Evolutionary conservation across 352 stramenopile species (phyloP).

Genomic region (Pythium aristosporum): DNA sequence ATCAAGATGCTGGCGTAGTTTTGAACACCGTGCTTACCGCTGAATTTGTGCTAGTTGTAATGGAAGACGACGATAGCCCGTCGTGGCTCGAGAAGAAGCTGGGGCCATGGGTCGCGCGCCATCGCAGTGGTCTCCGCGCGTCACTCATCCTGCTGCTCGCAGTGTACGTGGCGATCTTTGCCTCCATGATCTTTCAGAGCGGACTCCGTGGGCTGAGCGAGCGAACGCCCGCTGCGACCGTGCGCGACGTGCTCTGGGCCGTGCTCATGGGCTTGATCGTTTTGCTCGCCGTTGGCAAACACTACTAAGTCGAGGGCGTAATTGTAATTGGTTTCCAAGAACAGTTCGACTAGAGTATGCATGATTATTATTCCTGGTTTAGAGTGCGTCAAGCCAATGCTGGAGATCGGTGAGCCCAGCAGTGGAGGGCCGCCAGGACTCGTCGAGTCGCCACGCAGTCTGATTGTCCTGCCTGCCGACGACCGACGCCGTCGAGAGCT

Average conservation of each 20-base stretch:
- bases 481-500: background rate
- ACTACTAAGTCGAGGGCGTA: slow-evolving; percentile 1
- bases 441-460: slow-evolving; percentile 17
- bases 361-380: background rate
- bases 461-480: background rate
- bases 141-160: slow-evolving; percentile 7
- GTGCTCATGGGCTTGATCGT: slow-evolving; percentile 22
- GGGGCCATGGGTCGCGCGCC: slow-evolving; percentile 19
- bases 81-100: slow-evolving; percentile 22
- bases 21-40: background rate
- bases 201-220: slow-evolving; percentile 19
- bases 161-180: slow-evolving; percentile 24
- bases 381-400: slow-evolving; percentile 26
- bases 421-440: slow-evolving; percentile 47
- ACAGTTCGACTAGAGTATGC: no score
- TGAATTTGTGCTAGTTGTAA: background rate
- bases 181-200: slow-evolving; percentile 11
- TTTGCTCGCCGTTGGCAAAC: slow-evolving; percentile 17
- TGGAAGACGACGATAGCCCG: slow-evolving; percentile 7
- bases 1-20: background rate
- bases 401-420: slow-evolving; percentile 41
- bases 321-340: background rate
- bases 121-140: slow-evolving; percentile 15
- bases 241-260: slow-evolving; percentile 20
- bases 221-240: background rate